Evolutionary conservation across 768 basidiomycete species (phyloP), one percentile per base, ranked within the genome.

Genomic region (Pleurotus djamor): DNA sequence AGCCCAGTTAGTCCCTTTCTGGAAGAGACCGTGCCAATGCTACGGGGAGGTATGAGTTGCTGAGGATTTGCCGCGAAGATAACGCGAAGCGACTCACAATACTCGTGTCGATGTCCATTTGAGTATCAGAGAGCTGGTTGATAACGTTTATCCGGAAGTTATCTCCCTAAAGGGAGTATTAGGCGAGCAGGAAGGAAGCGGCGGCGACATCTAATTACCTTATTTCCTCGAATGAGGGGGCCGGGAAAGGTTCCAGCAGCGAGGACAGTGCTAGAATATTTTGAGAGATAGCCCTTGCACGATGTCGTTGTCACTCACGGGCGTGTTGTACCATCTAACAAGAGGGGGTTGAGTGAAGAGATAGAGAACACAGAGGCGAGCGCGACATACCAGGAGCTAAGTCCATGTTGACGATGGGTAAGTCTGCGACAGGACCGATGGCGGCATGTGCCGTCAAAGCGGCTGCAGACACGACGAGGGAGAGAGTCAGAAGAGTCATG

Each of bases 21-120:
- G 82, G 54, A 69, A 73, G 49, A 84, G 63, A 2, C 83, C 83
- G 63, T 84, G 83, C 82, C 81, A 84, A 62, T 85, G 83, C 76
- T 76, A 61, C 16, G 8, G 14, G n/a, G 5, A 28, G 6, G 13
- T 16, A 21, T 14, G 54, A 56, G 21, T 12, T 16, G 44, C 16
- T 9, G 38, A n/a, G 13, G 12, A 16, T 2, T 2, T 4, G 13
- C 6, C 41, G 21, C 12, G 38, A 12, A 21, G 51, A n/a, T n/a
- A n/a, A n/a, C 7, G n/a, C 37, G 51, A 50, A 28, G 14, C 5
- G 5, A 32, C 52, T 12, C 44, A 56, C 54, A 21, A 56, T 56
- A 43, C 54, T 56, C 17, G 54, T 56, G 14, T 56, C 54, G 21
- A 33, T 32, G 4, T 43, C 32, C 57, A 58, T 58, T 13, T 16